Percentiles rank a stretch among this genome's conserved stretches.
Evolutionary conservation across 129 eudicot genomes (phyloP).

Genomic region (Centaurea solstitialis): DNA sequence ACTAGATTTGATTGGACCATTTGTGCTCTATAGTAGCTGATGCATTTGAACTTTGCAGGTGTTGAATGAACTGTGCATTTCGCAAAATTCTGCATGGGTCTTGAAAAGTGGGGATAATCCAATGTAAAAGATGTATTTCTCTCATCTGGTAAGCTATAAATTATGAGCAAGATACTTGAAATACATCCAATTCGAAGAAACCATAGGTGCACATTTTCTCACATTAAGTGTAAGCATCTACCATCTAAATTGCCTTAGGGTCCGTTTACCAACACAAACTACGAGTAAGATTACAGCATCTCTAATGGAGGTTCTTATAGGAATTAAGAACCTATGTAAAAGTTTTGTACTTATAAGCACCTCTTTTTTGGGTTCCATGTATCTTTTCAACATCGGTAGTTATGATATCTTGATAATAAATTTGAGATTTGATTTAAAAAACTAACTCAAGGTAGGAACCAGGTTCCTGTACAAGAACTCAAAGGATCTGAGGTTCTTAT

Average conservation of each 20-base stretch:
- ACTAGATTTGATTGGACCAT: background rate
- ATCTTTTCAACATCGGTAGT: too few relatives aligned
- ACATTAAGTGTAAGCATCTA: background rate
- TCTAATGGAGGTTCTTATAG: too few relatives aligned
- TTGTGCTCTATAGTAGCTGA: background rate
- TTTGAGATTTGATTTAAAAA: too few relatives aligned
- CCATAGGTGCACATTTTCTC: background rate
- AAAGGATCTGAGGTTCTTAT: too few relatives aligned
- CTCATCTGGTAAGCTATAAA: background rate
- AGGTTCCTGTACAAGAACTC: too few relatives aligned
- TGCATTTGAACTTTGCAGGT: constrained; percentile 51
- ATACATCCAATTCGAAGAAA: background rate
- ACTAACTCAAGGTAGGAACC: too few relatives aligned
- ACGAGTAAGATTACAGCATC: too few relatives aligned
- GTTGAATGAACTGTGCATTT: constrained; percentile 50
- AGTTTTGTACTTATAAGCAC: too few relatives aligned
- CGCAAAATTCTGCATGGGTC: constrained; percentile 59
- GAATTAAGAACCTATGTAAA: too few relatives aligned
- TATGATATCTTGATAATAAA: too few relatives aligned
- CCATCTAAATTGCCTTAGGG: too few relatives aligned
- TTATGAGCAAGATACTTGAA: background rate
- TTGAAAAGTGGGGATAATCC: constrained; percentile 63
- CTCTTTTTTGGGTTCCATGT: too few relatives aligned
- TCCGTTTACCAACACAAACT: background rate
- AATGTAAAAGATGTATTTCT: constrained; percentile 11